Evolutionary conservation across 306 rosid genomes (phyloP).

Genomic region (Cucurbita maxima): DNA sequence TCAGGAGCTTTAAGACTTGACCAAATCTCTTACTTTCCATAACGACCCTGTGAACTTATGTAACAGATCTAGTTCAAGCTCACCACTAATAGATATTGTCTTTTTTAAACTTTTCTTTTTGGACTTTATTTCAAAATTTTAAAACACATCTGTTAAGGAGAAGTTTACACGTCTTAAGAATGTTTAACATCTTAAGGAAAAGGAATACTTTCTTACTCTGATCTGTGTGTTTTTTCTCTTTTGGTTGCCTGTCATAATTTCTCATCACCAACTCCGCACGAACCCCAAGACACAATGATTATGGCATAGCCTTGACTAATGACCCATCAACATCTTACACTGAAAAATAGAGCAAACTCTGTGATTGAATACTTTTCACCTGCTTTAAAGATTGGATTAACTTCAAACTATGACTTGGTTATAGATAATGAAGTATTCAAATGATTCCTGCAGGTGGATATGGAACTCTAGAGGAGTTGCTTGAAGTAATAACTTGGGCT

Average conservation of each 20-base stretch:
- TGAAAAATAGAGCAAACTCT: conserved; percentile 22
- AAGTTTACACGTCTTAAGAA: too few relatives aligned
- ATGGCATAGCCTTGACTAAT: conserved; percentile 19
- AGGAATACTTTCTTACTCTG: too few relatives aligned
- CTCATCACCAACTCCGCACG: conserved; percentile 10
- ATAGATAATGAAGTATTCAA: conserved; percentile 2
- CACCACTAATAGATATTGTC: too few relatives aligned
- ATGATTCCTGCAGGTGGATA: conserved; percentile 50
- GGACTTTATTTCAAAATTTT: too few relatives aligned
- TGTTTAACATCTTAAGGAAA: too few relatives aligned
- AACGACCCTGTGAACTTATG: too few relatives aligned
- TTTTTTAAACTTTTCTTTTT: too few relatives aligned
- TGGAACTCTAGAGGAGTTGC: conserved; percentile 72
- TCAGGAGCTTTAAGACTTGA: not conserved
- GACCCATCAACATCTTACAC: conserved; percentile 28
- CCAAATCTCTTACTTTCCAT: not conserved
- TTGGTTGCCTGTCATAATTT: not conserved
- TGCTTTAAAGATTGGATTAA: not conserved
- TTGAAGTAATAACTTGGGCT: conserved; percentile 82
- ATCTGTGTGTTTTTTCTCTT: not conserved
- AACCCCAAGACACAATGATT: conserved; percentile 24
- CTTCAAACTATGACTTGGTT: not conserved
- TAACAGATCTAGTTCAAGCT: too few relatives aligned
- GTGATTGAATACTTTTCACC: not conserved
- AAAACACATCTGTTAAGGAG: too few relatives aligned